Evolutionary conservation across 2,329 filamentous ascomycete species (phyloP).

Genomic region (Cordyceps militaris): DNA sequence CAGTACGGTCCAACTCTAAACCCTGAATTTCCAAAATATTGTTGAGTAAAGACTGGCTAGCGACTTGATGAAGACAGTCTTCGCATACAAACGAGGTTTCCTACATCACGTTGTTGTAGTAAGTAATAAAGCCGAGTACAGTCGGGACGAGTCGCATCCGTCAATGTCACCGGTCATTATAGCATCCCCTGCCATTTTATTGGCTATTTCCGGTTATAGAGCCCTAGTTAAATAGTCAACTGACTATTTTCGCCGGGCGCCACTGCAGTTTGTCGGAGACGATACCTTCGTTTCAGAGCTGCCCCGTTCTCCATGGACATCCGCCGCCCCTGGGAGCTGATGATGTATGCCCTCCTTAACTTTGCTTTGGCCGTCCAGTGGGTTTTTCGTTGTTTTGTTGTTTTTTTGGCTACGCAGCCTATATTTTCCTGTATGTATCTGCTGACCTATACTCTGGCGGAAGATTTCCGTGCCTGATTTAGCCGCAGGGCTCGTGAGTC

Average conservation of each 20-base stretch:
- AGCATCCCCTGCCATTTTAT: background rate
- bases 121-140: too few relatives aligned
- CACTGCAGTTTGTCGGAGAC: background rate
- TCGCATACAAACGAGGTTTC: too few relatives aligned
- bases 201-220: background rate
- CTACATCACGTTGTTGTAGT: too few relatives aligned
- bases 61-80: too few relatives aligned
- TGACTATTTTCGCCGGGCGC: background rate
- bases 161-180: background rate
- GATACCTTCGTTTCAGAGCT: constrained; percentile 4
- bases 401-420: too few relatives aligned
- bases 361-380: too few relatives aligned
- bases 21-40: too few relatives aligned
- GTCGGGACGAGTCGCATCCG: background rate
- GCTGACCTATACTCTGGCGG: background rate
- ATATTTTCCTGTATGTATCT: too few relatives aligned
- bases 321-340: background rate
- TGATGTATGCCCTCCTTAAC: too few relatives aligned
- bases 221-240: background rate
- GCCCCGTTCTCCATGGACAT: background rate
- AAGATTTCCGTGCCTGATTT: background rate
- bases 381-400: background rate
- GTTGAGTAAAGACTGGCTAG: too few relatives aligned
- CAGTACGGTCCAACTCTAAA: too few relatives aligned
- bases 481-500: background rate